Base-by-base conservation (phyloP, 2,329 filamentous ascomycete genomes). In the Diaporthe sp. region DNA sequence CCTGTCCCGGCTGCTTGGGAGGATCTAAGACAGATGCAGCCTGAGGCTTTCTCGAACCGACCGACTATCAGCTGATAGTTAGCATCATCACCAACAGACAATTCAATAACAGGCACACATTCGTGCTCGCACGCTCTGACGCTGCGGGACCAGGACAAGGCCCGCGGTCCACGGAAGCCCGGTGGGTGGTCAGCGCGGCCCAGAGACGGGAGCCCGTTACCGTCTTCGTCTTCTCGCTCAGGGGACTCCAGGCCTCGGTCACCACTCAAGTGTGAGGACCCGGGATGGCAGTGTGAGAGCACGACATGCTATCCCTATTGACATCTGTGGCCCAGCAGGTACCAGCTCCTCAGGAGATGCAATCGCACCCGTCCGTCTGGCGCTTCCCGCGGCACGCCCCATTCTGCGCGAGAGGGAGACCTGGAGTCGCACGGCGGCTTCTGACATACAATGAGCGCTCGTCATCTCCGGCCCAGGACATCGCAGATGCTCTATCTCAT, bases 121-220 rank as follows among this genome's bases (percentile, higher is more conserved):
- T 31, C 31, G 37, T 59, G 17, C 34, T 57, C 62, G 44, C 44
- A 25, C 62, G 19, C 28, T 46, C 37, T 39, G 37, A 39, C 37
- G 37, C 37, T 34, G 9, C 28, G 34, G 71, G 73, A 75, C 73
- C 59, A 75, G 73, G 75, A 76, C 75, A 73, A 69, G 75, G 75
- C n/a, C 59, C 34, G 75, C 75, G 73, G 75, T 76, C 72, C 51
- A 73, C 61, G 55, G n/a, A 17, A 28, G 51, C 44, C 17, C 25
- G n/a, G 51, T 75, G 75, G 62, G 75, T 75, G 68, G 75, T 76
- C 68, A 75, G 75, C 75, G 31, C 57, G 65, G 28, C 61, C 67
- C 55, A 70, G 44, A n/a, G 39, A 76, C 51, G 31, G 70, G 61
- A 75, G 59, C 74, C 74, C 74, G 39, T 65, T 75, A 57, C 62